These are phyloP conservation scores for Phytophthora rubi DNA, from an alignment of 352 stramenopile species.

Conservation along the genomic window DNA sequence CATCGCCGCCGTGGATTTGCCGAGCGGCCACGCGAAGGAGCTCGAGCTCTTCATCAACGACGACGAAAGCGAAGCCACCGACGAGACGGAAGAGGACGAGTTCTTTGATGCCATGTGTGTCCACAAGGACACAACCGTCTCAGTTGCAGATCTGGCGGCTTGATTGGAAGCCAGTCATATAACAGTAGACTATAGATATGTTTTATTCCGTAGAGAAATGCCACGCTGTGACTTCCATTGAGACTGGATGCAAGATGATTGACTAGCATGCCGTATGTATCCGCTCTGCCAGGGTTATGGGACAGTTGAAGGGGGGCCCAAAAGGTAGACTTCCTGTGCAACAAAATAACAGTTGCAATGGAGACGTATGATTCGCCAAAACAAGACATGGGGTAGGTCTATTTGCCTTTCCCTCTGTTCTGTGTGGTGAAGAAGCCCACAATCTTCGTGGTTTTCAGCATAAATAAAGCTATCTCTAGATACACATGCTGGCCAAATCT, in stretches of 20 bases:
- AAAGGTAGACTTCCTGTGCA: too few relatives aligned
- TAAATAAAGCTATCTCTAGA: too few relatives aligned
- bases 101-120: conserved; percentile 64
- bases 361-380: too few relatives aligned
- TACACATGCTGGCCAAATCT: too few relatives aligned
- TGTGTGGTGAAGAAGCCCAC: too few relatives aligned
- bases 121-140: conserved; percentile 18
- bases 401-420: too few relatives aligned
- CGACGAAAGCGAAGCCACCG: conserved; percentile 32
- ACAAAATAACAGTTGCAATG: too few relatives aligned
- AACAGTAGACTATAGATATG: conserved; percentile 22
- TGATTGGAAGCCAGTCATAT: neutral
- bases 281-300: too few relatives aligned
- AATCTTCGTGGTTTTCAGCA: too few relatives aligned
- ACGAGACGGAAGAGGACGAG: conserved; percentile 45
- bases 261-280: conserved; percentile 1
- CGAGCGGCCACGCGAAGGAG: conserved; percentile 54
- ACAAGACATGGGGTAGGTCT: too few relatives aligned
- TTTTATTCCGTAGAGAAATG: conserved; percentile 11
- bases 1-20: conserved; percentile 69
- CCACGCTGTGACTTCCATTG: conserved; percentile 14
- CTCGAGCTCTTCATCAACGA: conserved; percentile 58
- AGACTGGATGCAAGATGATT: conserved; percentile 34
- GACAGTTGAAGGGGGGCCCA: too few relatives aligned
- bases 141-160: conserved; percentile 10